Evolutionary conservation across 768 basidiomycete genomes (phyloP).

Genomic region (Boletus sensibilis): DNA sequence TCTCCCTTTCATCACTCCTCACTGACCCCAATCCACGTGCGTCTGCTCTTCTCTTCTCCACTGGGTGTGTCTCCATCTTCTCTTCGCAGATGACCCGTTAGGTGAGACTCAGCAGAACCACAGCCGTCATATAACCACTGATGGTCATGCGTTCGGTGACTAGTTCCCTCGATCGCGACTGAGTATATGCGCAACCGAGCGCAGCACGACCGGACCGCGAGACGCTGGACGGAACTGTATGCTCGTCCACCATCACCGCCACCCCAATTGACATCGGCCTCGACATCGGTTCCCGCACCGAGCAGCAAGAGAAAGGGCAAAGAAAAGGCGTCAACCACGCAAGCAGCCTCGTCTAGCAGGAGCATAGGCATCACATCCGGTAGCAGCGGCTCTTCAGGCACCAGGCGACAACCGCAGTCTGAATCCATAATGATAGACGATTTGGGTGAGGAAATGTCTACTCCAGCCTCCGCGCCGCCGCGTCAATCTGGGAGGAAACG

Average conservation of each 20-base stretch:
- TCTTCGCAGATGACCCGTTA: constrained; percentile 60
- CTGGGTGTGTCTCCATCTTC: constrained; percentile 8
- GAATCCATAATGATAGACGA: constrained; percentile 33
- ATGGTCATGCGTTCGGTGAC: neutral
- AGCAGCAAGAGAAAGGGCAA: constrained; percentile 38
- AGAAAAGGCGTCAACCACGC: constrained; percentile 23
- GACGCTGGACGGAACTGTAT: constrained; percentile 73
- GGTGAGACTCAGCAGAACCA: constrained; percentile 39
- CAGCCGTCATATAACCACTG: neutral
- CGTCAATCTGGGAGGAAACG: constrained; percentile 35
- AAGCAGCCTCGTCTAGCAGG: constrained; percentile 5
- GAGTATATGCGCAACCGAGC: constrained; percentile 65
- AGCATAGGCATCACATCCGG: neutral
- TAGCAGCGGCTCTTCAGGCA: constrained; percentile 15
- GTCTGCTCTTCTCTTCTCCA: constrained; percentile 28
- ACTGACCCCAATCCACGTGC: constrained; percentile 92
- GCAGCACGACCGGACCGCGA: constrained; percentile 74
- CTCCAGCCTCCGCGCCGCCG: neutral
- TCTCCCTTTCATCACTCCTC: constrained; percentile 87
- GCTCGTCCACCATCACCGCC: constrained; percentile 47
- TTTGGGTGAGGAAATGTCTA: constrained; percentile 29
- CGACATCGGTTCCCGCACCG: constrained; percentile 8
- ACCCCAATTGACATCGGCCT: constrained; percentile 10
- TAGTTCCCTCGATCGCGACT: constrained; percentile 71
- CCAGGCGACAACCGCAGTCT: constrained; percentile 14